Evolutionary conservation across 768 basidiomycete genomes (phyloP).

Genomic region (Mycena olivaceomarginata): DNA sequence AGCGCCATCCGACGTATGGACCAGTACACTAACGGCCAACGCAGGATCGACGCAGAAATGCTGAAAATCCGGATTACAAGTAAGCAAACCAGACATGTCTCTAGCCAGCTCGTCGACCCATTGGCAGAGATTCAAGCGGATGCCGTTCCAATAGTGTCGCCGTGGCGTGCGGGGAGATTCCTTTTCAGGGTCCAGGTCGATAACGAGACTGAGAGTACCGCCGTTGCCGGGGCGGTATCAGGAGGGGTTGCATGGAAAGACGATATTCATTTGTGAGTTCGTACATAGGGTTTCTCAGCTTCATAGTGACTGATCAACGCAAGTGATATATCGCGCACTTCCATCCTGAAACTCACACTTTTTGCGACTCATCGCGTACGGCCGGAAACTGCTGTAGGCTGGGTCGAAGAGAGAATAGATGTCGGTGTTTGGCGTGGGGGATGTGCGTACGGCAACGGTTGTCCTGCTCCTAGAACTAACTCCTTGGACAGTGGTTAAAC

Average conservation of each 20-base stretch:
- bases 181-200: background rate
- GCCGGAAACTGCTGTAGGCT: constrained; percentile 13
- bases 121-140: constrained; percentile 17
- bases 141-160: background rate
- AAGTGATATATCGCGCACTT: background rate
- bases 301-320: background rate
- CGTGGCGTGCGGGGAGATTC: constrained; percentile 12
- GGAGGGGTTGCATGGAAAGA: constrained; percentile 23
- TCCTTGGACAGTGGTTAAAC: background rate
- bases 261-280: constrained; percentile 30
- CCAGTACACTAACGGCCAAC: background rate
- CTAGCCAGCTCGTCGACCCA: too few species aligned
- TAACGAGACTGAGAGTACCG: background rate
- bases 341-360: constrained; percentile 8
- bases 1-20: too few species aligned
- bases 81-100: background rate
- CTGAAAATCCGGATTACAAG: constrained; percentile 25
- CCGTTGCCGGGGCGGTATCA: background rate
- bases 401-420: background rate
- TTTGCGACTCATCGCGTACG: constrained; percentile 21
- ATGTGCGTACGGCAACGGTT: background rate
- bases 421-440: background rate
- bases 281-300: background rate
- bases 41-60: background rate
- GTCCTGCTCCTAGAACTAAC: background rate